Base-by-base conservation (phyloP, 73 alveolate genomes). In the Loxodes magnus region DNA sequence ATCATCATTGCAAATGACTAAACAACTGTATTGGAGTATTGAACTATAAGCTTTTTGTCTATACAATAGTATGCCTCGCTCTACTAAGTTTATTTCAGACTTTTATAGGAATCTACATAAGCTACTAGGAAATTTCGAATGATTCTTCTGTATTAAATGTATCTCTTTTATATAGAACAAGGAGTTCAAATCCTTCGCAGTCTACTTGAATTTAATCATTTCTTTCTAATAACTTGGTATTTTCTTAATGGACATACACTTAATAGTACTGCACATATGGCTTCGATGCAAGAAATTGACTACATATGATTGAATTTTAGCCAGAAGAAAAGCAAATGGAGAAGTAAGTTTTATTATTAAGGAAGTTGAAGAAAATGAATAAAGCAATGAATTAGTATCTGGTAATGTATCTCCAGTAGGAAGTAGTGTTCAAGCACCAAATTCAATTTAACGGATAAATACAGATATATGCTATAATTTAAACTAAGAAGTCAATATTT, bases 1-100 rank as follows among this genome's bases (percentile, higher is more conserved):
- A 44, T 14, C 58, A 44, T 44, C 58, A 44, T 14, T 44, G 58
- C 58, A 44, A 6, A 14, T 44, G 58, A 19, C 58, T 44, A 6
- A 44, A 44, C 14, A 44, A 44, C 58, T 44, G 58, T 17, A 44
- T 44, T 4, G 58, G 58, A 9, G 6, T 21, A 7, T 21, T 21
- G 6, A 44, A 44, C 52, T 44, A 44, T 21, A 9, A 14, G n/a
- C 5, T 20, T 3, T 71, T 71, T 34, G 5, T 71, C 14, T 25
- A 7, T 5, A 7, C 19, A 6, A 5, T 38, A 6, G 7, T 4
- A 21, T 44, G 17, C 52, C 17, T 44, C 51, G 5, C 17, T 4
- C 14, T 44, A 44, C 5, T 44, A 5, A 19, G 17, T 5, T 5
- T 16, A 21, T 5, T 44, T 15, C 19, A 14, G 7, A 38, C 19